These are phyloP conservation scores for Allantophomopsis lycopodina DNA, from an alignment of 2,329 filamentous ascomycete genomes.

Conservation along the genomic window DNA sequence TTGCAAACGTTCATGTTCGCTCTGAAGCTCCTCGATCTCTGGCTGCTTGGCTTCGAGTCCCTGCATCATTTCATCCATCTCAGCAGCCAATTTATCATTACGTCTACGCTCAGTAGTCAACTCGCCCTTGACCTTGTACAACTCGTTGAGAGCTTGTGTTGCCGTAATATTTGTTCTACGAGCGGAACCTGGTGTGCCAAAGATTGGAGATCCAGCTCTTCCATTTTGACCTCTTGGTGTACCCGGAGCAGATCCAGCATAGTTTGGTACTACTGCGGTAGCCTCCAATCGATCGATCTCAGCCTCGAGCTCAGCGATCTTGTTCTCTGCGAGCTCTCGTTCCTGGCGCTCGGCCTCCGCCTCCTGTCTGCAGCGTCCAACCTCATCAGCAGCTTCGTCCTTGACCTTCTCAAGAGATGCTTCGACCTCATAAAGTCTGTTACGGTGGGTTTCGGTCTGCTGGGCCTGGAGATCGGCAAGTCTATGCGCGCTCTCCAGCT, in stretches of 20 bases:
- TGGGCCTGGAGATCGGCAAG: constrained; percentile 74
- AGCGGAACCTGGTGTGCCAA: constrained; percentile 44
- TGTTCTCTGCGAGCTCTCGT: constrained; percentile 45
- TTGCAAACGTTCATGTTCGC: constrained; percentile 69
- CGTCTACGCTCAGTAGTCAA: constrained; percentile 62
- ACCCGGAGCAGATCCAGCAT: constrained; percentile 35
- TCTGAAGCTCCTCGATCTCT: constrained; percentile 73
- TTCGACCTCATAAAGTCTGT: constrained; percentile 58
- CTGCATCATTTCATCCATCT: constrained; percentile 75
- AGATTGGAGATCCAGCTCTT: constrained; percentile 41
- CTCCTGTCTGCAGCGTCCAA: constrained; percentile 36
- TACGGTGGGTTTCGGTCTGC: constrained; percentile 57
- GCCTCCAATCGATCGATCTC: constrained; percentile 45
- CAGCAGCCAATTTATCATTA: constrained; percentile 58
- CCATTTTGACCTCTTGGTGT: constrained; percentile 42
- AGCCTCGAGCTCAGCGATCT: constrained; percentile 50
- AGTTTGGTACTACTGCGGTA: constrained; percentile 26
- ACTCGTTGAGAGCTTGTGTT: constrained; percentile 49
- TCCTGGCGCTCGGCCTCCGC: constrained; percentile 42
- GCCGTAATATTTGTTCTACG: constrained; percentile 41
- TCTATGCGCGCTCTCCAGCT: constrained; percentile 68
- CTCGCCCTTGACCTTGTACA: constrained; percentile 56
- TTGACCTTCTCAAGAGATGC: constrained; percentile 41
- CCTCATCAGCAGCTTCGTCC: constrained; percentile 47
- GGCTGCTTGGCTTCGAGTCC: constrained; percentile 78